Base-by-base conservation (phyloP, 495 filamentous ascomycete genomes). In the Aspergillus diversus region DNA sequence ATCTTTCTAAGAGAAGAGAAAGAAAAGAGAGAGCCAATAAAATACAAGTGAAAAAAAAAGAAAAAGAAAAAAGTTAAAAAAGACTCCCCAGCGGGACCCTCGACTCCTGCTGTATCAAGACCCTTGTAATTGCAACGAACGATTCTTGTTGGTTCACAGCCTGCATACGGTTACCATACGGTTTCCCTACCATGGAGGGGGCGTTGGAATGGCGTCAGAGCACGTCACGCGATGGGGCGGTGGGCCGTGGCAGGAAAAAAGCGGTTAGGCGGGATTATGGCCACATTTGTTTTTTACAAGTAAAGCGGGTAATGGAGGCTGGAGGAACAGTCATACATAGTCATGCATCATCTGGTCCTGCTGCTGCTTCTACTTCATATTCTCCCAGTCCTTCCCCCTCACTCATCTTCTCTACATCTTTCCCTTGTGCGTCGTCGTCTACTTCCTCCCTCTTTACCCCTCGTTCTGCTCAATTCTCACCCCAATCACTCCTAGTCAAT, bases 211-310 rank as follows among this genome's bases (percentile, higher is more conserved):
- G 71, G 67, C 69, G 77, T 75, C 77, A 75, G 70, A 73, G 70
- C 61, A 73, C 74, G 77, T 79, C 75, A 79, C 75, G 74, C 69
- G 72, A 68, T 57, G 64, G 68, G 62, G 68, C 67, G 63, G 75
- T 77, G 73, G 75, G 73, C 69, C 73, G 61, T 74, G 77, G 77
- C 74, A 78, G 75, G 68, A 77, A 74, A 66, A 69, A 69, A 67
- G 67, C 59, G 70, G 65, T 69, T 72, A 63, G 63, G 15, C 60
- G 63, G 58, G 9, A 50, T 63, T 67, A 68, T 64, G 65, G 63
- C 65, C 65, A 71, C 65, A 43, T 52, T 43, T 43, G 11, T 53
- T 51, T 51, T 53, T 55, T 61, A 61, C 53, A 39, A 33, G 53
- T 57, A 63, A 51, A 17, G n/a, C 31, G 32, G 37, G 34, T 55